Evolutionary conservation across 345 rosid species (phyloP).

Genomic region (Camelina hispida): DNA sequence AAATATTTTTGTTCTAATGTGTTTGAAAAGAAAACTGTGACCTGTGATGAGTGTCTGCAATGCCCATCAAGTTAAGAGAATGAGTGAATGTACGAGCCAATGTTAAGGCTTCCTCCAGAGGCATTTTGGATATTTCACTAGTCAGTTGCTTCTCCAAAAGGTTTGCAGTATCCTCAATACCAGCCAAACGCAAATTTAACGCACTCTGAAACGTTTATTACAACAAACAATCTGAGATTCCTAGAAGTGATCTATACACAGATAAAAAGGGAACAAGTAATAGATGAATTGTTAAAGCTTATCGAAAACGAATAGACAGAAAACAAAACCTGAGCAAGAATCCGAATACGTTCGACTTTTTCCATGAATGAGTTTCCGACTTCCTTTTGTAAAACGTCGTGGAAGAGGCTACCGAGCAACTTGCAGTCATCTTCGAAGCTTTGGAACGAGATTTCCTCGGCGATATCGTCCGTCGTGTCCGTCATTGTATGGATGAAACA

Average conservation of each 20-base stretch:
- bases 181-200: constrained; percentile 80
- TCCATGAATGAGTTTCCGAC: constrained; percentile 69
- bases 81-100: constrained; percentile 95
- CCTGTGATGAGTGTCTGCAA: constrained; percentile 98
- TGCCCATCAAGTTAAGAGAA: constrained; percentile 91
- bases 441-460: constrained; percentile 92
- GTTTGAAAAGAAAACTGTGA: constrained; percentile 20
- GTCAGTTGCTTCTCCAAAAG: constrained; percentile 87
- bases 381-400: constrained; percentile 86
- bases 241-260: background rate
- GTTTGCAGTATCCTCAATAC: constrained; percentile 85
- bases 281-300: background rate
- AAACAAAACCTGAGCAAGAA: constrained; percentile 75
- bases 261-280: background rate
- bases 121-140: constrained; percentile 75
- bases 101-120: constrained; percentile 83
- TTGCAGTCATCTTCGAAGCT: constrained; percentile 94
- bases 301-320: background rate
- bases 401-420: constrained; percentile 79
- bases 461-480: constrained; percentile 94
- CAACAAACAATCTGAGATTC: background rate
- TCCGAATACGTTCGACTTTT: constrained; percentile 70
- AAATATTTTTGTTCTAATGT: background rate
- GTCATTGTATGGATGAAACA: constrained; percentile 58
- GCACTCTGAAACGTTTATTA: constrained; percentile 65